A percentile compares a stretch with the other conserved stretches of the same genome.
These are phyloP conservation scores for Fusarium globosum DNA, from an alignment of 2,329 filamentous ascomycete species.

Conservation along the genomic window DNA sequence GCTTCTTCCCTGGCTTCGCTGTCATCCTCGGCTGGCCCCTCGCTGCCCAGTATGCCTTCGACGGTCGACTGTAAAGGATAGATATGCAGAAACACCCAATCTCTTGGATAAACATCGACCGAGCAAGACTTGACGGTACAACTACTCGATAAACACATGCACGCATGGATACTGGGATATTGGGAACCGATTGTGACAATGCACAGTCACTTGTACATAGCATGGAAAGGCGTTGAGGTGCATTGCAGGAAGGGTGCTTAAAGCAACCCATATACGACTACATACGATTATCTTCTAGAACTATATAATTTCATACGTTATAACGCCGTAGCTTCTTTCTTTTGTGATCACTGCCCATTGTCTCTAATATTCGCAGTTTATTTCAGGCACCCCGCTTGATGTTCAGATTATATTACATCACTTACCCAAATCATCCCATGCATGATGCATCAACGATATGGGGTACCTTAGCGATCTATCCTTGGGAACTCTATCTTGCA, in stretches of 20 bases:
- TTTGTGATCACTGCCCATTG: not conserved
- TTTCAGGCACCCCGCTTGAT: not conserved
- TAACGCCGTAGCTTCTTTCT: not conserved
- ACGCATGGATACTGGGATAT: slow-evolving; percentile 13
- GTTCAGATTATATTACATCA: slow-evolving; percentile 14
- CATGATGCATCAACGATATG: slow-evolving; percentile 15
- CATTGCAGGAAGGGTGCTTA: slow-evolving; percentile 38
- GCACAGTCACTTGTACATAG: slow-evolving; percentile 45
- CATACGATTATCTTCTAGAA: slow-evolving; percentile 43
- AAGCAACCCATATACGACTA: slow-evolving; percentile 39
- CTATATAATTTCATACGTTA: slow-evolving; percentile 46
- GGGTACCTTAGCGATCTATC: slow-evolving; percentile 11
- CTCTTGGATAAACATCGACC: slow-evolving; percentile 23
- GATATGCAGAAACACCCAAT: not conserved
- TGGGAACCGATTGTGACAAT: slow-evolving; percentile 30
- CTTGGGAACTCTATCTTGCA: slow-evolving; percentile 10
- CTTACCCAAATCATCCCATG: not conserved
- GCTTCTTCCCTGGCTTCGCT: slow-evolving; percentile 51
- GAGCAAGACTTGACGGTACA: slow-evolving; percentile 34
- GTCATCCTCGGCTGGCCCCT: slow-evolving; percentile 52
- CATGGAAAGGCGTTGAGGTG: slow-evolving; percentile 47
- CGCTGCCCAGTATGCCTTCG: slow-evolving; percentile 43
- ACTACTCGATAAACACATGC: slow-evolving; percentile 23
- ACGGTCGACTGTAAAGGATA: slow-evolving; percentile 48
- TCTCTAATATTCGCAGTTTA: too few relatives aligned